phyloP scores from a whole-genome alignment of 2,329 filamentous ascomycete species.

The Zymoseptoria passerinii region DNA sequence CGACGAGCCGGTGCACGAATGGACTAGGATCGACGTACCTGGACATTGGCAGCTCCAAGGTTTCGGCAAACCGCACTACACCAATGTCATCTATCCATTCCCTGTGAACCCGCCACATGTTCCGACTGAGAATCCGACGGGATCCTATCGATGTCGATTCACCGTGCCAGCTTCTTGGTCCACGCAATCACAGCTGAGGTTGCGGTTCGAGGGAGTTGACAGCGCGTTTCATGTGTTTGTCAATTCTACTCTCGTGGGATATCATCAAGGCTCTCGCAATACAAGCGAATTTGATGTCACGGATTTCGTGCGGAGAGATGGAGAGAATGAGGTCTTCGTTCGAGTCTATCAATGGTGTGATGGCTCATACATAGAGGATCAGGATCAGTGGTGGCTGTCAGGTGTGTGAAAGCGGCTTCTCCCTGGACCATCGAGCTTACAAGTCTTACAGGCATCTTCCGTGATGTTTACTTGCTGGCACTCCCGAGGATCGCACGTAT shows the following conservation, averaged over 20 bases:
- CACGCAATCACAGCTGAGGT: slow-evolving; percentile 45
- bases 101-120: slow-evolving; percentile 56
- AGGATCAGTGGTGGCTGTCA: slow-evolving; percentile 52
- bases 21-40: slow-evolving; percentile 52
- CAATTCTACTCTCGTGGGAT: slow-evolving; percentile 55
- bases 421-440: not conserved
- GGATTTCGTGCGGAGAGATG: slow-evolving; percentile 35
- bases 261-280: slow-evolving; percentile 61
- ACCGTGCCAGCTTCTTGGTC: slow-evolving; percentile 41
- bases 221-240: slow-evolving; percentile 61
- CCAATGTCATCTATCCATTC: slow-evolving; percentile 58
- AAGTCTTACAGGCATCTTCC: slow-evolving; percentile 47
- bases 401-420: slow-evolving; percentile 40
- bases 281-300: slow-evolving; percentile 61
- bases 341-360: slow-evolving; percentile 62
- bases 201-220: slow-evolving; percentile 63
- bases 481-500: slow-evolving; percentile 45
- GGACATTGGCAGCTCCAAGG: slow-evolving; percentile 64
- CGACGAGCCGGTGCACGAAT: slow-evolving; percentile 18
- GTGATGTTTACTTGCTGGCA: slow-evolving; percentile 55
- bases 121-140: slow-evolving; percentile 55
- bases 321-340: slow-evolving; percentile 49
- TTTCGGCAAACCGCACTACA: slow-evolving; percentile 60
- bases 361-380: slow-evolving; percentile 60
- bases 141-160: slow-evolving; percentile 51